Evolutionary conservation across 1,284 basidiomycete genomes (phyloP), one percentile per base, ranked within the genome.

Genomic region (Ceratobasidium sp.): DNA sequence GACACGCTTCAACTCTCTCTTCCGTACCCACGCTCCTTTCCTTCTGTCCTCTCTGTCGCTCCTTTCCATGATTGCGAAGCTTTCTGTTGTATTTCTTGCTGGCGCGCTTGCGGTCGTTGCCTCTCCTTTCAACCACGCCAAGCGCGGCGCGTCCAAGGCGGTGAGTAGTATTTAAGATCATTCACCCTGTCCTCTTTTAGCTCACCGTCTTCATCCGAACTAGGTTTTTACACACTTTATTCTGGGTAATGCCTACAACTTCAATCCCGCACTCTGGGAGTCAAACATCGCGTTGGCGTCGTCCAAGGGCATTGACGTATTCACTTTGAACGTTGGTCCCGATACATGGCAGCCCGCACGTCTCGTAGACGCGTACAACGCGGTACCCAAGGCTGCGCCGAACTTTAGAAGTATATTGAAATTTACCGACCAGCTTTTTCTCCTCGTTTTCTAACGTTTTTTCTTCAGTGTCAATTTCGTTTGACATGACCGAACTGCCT

Each of bases 291-390:
- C 80, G 1, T 81, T 82, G 56, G 86, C 87, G 12, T 82, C 84
- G 23, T 83, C 83, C 10, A 84, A 85, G 23, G 85, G 86, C 40
- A 85, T 87, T 78, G 85, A 86, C 79, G 86, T 85, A 28, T 87
- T 87, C 81, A 85, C 85, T 5, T 81, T 87, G 75, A 87, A 87
- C 82, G 81, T 86, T 66, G 86, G 86, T 6, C 80, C 80, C 66
- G 84, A 85, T 77, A 80, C 64, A 20, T 86, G 84, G 84, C 83
- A 86, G 80, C 78, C 83, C 15, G 80, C 79, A 46, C 83, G 83
- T 9, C 80, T 85, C 39, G 78, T 75, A 18, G 82, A 84, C 72
- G 86, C 86, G 10, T 87, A 86, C 81, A 58, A 79, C 12, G 84
- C 83, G 7, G 86, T 86, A 5, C 80, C 79, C 18, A 53, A 76